Evolutionary conservation across 1,284 basidiomycete species (phyloP), one percentile per base, ranked within the genome.

Genomic region (Pseudozyma thailandica): DNA sequence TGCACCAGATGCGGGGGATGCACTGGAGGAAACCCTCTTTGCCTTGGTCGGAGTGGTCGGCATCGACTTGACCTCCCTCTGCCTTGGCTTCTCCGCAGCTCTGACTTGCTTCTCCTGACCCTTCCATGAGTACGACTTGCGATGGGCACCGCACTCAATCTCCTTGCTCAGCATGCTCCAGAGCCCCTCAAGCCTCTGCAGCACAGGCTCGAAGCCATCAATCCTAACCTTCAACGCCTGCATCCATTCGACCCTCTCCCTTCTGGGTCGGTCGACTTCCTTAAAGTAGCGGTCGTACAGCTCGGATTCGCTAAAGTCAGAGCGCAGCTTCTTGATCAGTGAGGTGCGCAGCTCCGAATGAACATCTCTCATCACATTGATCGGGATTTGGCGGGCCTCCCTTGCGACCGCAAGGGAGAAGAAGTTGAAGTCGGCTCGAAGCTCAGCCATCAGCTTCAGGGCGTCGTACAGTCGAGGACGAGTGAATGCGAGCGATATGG

Each of bases 361-460:
- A 7, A 58, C 23, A 16, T 39, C 47, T 15, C 45, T n/a, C 41
- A 64, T 39, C 16, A 52, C 31, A n/a, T 16, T 38, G 2, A 51
- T 39, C 3, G 50, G 61, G 6, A 57, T 39, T 0, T 27, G 39
- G 13, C 41, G 46, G 4, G 41, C 42, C 18, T 57, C 44, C 3
- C 51, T 20, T 1, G 54, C 50, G 9, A 57, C 54, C 13, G 46
- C 23, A 12, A 57, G 54, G 0, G 50, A 44, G 42, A 64, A 49
- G 28, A 57, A 57, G 54, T 57, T 57, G 30, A 49, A 64, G 37
- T 53, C 50, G 45, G 21, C 50, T 9, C 61, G 54, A 6, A 64
- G 50, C 8, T 49, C n/a, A 12, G 54, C 61, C 61, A 64, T 57
- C 1, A 57, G 50, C 20, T 33, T 18, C 21, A 64, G 41, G n/a